Percentiles rank a stretch among this genome's conserved stretches.
These are phyloP conservation scores for Monilinia aucupariae DNA, from an alignment of 2,329 filamentous ascomycete species.

Conservation along the genomic window DNA sequence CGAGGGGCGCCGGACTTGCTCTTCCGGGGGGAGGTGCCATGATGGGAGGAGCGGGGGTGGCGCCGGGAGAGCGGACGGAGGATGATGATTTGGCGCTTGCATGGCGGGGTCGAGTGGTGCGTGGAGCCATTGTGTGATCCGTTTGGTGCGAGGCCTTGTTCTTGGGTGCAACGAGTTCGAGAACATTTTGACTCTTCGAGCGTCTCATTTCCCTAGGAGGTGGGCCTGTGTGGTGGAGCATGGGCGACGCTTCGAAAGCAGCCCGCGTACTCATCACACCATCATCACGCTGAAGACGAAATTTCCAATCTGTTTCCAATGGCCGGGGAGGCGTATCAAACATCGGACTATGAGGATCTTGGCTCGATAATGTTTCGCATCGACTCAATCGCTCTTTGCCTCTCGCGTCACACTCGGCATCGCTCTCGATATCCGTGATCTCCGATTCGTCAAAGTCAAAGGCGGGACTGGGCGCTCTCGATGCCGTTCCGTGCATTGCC, in stretches of 20 bases:
- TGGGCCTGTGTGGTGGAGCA: background rate
- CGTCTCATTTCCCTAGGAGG: background rate
- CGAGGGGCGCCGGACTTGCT: constrained; percentile 1
- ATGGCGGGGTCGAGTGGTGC: background rate
- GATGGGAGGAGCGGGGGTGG: background rate
- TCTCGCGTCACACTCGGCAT: background rate
- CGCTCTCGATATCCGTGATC: constrained; percentile 8
- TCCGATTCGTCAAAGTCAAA: constrained; percentile 11
- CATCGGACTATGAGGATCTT: constrained; percentile 5
- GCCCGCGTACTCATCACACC: background rate
- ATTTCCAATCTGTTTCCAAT: constrained; percentile 6
- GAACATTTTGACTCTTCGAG: background rate
- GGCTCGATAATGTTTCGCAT: constrained; percentile 7
- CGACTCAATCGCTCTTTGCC: constrained; percentile 3
- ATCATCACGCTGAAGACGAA: constrained; percentile 2
- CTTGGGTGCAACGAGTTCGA: background rate
- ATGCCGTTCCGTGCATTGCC: background rate
- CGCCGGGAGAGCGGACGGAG: background rate
- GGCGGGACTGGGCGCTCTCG: constrained; percentile 11
- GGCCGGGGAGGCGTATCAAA: background rate
- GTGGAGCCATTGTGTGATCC: background rate
- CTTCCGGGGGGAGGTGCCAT: constrained; percentile 5
- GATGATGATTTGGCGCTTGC: background rate
- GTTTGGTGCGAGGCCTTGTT: background rate
- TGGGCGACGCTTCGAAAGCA: background rate